Evolutionary conservation across 192 early-diverging fungal species (phyloP), one percentile per base, ranked within the genome.

Genomic region (Coemansia umbellata): DNA sequence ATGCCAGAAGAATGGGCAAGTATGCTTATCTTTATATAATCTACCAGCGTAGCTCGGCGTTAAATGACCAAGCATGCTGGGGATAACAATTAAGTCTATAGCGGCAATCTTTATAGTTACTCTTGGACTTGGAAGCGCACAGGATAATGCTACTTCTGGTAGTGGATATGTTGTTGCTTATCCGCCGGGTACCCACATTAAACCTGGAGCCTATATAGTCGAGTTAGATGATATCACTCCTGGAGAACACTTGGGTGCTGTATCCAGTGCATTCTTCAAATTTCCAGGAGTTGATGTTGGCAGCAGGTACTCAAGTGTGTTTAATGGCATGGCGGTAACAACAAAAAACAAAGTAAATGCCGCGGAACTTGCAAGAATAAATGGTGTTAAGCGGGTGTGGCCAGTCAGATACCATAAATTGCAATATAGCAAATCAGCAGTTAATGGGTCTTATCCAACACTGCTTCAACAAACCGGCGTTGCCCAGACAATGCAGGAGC

Each of bases 391-490:
- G 47, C 37, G 57, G 7, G 23, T 59, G 10, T 59, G 57, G 57
- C 57, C 57, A 22, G 48, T 50, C 18, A 33, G 48, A 10, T 50
- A 50, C 23, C 57, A 48, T 33, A 59, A 30, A 5, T 31, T 59
- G n/a, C 57, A 37, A 9, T 53, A 53, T 27, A 26, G 15, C n/a
- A 19, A 22, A 5, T 47, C 58, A 1, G 3, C 31, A 0, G 8
- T 48, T 17, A 59, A 59, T 41, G 28, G 41, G 4, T 50, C 57
- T 5, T 59, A 51, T 22, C 57, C 57, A 11, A 43, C 32, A 21
- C 26, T 62, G 13, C 78, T 82, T 45, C 48, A 57, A 5, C 45
- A 67, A 53, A 80, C 78, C 17, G 80, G 80, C 8, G 80, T 84
- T 1, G 47, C 66, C 33, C 47, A 37, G 23, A 69, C 78, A 10